These are phyloP conservation scores for Protostelium mycophagum DNA, from an alignment of 78 protist species.

Conservation along the genomic window DNA sequence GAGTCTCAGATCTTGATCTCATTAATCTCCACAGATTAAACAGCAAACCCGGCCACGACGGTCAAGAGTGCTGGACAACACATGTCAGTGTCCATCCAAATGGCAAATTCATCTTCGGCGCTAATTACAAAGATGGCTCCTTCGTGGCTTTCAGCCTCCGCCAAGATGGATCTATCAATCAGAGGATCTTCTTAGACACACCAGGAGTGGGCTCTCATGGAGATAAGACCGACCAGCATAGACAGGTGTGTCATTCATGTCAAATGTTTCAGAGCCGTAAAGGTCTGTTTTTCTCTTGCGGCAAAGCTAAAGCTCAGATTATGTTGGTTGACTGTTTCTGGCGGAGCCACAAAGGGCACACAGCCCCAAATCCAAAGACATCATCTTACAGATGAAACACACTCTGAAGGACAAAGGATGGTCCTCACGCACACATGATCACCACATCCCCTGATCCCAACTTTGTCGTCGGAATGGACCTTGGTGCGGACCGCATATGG, in stretches of 20 bases:
- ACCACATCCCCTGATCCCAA: not conserved
- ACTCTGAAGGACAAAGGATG: too few relatives aligned
- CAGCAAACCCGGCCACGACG: not conserved
- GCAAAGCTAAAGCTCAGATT: too few relatives aligned
- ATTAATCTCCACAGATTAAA: not conserved
- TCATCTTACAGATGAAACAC: too few relatives aligned
- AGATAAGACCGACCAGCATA: not conserved
- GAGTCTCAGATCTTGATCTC: not conserved
- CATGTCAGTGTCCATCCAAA: not conserved
- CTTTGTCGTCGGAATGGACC: not conserved
- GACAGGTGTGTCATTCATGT: not conserved
- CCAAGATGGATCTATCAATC: not conserved
- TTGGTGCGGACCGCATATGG: not conserved
- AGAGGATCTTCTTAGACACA: not conserved
- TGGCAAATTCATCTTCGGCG: not conserved
- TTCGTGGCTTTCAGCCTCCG: not conserved
- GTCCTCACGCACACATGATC: not conserved
- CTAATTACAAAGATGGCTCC: not conserved
- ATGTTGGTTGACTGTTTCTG: too few relatives aligned
- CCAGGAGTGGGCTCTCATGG: not conserved
- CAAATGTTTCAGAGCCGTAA: too few relatives aligned
- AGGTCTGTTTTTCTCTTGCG: too few relatives aligned
- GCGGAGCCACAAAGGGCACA: too few relatives aligned
- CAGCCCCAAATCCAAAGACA: too few relatives aligned
- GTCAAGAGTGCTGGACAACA: not conserved